Base-by-base conservation (phyloP, 2,329 filamentous ascomycete genomes). In the Diaporthe velutina region DNA sequence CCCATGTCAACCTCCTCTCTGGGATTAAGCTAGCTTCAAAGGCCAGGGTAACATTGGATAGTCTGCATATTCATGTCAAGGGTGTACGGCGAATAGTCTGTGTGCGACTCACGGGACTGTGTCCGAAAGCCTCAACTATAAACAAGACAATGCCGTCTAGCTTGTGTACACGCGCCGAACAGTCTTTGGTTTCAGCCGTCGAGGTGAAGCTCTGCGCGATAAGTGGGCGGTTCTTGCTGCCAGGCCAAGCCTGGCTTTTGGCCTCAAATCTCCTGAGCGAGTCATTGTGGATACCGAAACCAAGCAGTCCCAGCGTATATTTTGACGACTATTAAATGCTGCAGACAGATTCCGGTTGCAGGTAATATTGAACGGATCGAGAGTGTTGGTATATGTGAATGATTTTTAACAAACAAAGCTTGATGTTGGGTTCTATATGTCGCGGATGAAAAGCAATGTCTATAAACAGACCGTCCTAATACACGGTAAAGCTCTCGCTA, bases 181-280 rank as follows among this genome's bases (percentile, higher is more conserved):
- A 9, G 10, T 17, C 40, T 15, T 33, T 64, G 38, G 25, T 35
- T 15, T n/a, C 13, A 35, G 28, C 42, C 19, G 22, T 28, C 19
- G 19, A n/a, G 12, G 40, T 4, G 33, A 17, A 48, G 28, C 6
- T 50, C 12, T 33, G 28, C 28, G 19, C 30, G 4, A 13, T 33
- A n/a, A 19, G 42, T 66, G 4, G 35, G 3, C 30, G 28, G 38
- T 25, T 42, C 22, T 15, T 66, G 25, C 25, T 33, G 19, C 42
- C 19, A 50, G 42, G 25, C 25, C 42, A n/a, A 35, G 28, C 19
- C 42, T 2, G 10, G 8, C 22, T 8, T 48, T 35, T 33, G 30
- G 13, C 60, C 12, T 38, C 42, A 35, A 52, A 45, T 50, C 17
- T 67, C 42, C 61, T 19, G 40, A 52, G 61, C 61, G 61, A 67